Evolutionary conservation across 805 yeast species (phyloP).

Genomic region (Candida taoyuanica): DNA sequence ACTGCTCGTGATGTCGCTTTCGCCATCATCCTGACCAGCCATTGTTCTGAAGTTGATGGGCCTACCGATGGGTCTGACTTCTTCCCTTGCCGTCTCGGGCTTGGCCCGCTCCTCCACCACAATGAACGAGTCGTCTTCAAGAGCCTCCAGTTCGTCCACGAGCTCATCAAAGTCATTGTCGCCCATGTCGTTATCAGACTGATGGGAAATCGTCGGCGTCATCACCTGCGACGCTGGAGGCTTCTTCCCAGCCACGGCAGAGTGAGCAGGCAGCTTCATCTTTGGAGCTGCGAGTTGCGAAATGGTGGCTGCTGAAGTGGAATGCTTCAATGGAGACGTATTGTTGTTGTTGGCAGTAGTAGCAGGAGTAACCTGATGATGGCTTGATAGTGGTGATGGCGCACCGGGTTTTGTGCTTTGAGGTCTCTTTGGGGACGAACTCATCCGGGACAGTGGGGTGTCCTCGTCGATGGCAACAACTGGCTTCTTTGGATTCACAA

Average conservation of each 20-base stretch:
- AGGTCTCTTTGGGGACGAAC: constrained; percentile 8
- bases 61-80: constrained; percentile 5
- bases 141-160: constrained; percentile 25
- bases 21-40: constrained; percentile 23
- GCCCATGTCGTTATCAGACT: constrained; percentile 1
- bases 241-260: constrained; percentile 16
- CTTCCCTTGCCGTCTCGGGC: background rate
- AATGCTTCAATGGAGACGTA: constrained; percentile 13
- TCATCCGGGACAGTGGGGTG: constrained; percentile 11
- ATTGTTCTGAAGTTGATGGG: constrained; percentile 25
- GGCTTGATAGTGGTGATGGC: constrained; percentile 13
- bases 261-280: constrained; percentile 1
- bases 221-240: constrained; percentile 17
- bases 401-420: constrained; percentile 3
- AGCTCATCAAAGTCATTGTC: constrained; percentile 23
- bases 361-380: constrained; percentile 3
- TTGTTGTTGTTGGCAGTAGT: background rate
- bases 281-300: constrained; percentile 1
- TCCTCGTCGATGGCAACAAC: constrained; percentile 19
- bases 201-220: constrained; percentile 16
- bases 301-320: constrained; percentile 8
- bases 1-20: constrained; percentile 24
- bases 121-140: constrained; percentile 8
- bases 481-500: constrained; percentile 2
- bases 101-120: constrained; percentile 8